Evolutionary conservation across 176 grass and related monocot genomes (phyloP).

Genomic region (Neostapfia colusana): DNA sequence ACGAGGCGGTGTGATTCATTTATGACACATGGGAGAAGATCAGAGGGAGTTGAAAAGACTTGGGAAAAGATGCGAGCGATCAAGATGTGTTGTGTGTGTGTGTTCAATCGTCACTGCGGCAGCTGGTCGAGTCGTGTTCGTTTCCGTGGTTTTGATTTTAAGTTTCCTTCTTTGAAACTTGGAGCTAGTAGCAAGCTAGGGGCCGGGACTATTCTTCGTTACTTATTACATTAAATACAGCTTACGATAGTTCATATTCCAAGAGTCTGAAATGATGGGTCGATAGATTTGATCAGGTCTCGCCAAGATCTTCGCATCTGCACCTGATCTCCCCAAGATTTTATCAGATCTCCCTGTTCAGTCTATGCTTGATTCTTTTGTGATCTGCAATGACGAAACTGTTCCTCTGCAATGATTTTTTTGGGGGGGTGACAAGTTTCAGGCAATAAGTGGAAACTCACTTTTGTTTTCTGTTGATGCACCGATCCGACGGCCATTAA

Average conservation of each 20-base stretch:
- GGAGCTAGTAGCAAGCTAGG: conserved; percentile 28
- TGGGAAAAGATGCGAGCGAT: background rate
- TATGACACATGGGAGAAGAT: conserved; percentile 30
- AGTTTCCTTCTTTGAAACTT: conserved; percentile 52
- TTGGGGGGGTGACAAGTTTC: too few species aligned
- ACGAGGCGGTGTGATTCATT: conserved; percentile 27
- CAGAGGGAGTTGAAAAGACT: background rate
- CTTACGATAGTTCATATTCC: conserved; percentile 29
- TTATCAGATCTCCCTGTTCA: background rate
- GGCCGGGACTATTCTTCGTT: conserved; percentile 1
- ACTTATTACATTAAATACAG: conserved; percentile 36
- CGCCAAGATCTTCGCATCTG: background rate
- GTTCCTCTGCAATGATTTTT: too few species aligned
- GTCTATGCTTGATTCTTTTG: background rate
- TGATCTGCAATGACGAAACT: background rate
- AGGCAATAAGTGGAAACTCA: too few species aligned
- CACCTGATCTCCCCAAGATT: background rate
- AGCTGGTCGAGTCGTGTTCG: conserved; percentile 31
- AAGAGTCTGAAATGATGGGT: background rate
- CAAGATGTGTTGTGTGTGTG: background rate
- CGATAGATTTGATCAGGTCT: conserved; percentile 35
- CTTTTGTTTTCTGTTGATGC: too few species aligned
- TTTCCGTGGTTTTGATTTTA: conserved; percentile 24
- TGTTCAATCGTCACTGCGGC: background rate
- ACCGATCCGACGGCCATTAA: too few species aligned